Evolutionary conservation across 1,284 basidiomycete species (phyloP).

Genomic region (Ganoderma lucidum): DNA sequence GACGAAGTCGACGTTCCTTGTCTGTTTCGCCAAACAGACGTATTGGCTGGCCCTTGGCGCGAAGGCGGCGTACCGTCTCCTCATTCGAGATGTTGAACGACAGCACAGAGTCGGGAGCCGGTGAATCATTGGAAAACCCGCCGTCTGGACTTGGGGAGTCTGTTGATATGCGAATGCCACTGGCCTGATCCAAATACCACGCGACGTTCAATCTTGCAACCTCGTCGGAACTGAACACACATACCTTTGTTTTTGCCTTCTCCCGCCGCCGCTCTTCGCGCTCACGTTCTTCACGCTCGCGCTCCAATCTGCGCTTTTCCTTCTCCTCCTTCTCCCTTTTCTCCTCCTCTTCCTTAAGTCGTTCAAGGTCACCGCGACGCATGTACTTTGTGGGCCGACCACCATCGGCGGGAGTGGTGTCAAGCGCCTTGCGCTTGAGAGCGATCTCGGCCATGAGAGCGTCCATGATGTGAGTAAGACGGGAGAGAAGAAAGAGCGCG

Average conservation of each 20-base stretch:
- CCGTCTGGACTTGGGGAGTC: constrained; percentile 49
- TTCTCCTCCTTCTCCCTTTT: constrained; percentile 59
- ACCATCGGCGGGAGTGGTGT: constrained; percentile 46
- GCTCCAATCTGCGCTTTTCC: constrained; percentile 42
- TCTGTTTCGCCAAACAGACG: constrained; percentile 95
- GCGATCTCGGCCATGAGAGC: constrained; percentile 90
- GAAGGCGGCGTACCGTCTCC: constrained; percentile 89
- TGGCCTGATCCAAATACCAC: constrained; percentile 57
- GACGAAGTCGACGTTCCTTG: constrained; percentile 88
- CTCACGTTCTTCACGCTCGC: constrained; percentile 41
- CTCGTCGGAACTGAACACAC: constrained; percentile 29
- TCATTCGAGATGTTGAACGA: constrained; percentile 92
- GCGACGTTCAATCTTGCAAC: constrained; percentile 6
- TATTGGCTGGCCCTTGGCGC: constrained; percentile 93
- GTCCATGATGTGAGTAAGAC: constrained; percentile 63
- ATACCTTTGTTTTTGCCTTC: constrained; percentile 51
- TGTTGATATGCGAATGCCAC: constrained; percentile 45
- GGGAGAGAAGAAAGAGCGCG: background rate
- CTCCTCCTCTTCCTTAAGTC: constrained; percentile 72
- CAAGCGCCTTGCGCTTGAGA: constrained; percentile 80
- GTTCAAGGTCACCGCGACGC: constrained; percentile 83
- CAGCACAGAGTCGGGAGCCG: constrained; percentile 59
- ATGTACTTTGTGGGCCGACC: constrained; percentile 81
- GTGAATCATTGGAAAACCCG: constrained; percentile 41
- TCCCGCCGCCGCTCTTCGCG: constrained; percentile 36